Conservation (phyloP, 2,329 filamentous ascomycete species). For the Zymoseptoria tritici region DNA sequence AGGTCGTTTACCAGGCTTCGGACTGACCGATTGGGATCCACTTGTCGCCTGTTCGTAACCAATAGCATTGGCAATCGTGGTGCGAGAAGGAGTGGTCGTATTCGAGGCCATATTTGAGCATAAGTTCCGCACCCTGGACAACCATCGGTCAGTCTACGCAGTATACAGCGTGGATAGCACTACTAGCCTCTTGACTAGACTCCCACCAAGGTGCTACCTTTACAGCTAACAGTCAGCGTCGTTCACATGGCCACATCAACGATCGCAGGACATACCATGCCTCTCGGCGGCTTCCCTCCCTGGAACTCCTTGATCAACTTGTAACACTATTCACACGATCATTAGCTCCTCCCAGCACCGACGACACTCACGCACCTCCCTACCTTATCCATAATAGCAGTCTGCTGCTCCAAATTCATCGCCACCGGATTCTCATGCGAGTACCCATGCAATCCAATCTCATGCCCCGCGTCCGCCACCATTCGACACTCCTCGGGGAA, state of each 20-base stretch:
- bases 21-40: slow-evolving; percentile 53
- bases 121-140: slow-evolving; percentile 48
- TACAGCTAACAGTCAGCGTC: too few relatives aligned
- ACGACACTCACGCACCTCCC: too few relatives aligned
- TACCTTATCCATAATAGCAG: slow-evolving; percentile 61
- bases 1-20: not conserved
- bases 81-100: slow-evolving; percentile 63
- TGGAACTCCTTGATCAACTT: slow-evolving; percentile 62
- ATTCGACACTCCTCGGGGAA: slow-evolving; percentile 59
- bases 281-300: slow-evolving; percentile 61
- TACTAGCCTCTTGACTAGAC: too few relatives aligned
- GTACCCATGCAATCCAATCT: slow-evolving; percentile 65
- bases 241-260: too few relatives aligned
- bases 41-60: slow-evolving; percentile 53
- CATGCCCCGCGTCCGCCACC: slow-evolving; percentile 57
- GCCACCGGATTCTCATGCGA: slow-evolving; percentile 65
- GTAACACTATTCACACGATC: slow-evolving; percentile 43
- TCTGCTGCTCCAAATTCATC: slow-evolving; percentile 69
- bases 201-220: too few relatives aligned
- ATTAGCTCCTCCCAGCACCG: too few relatives aligned
- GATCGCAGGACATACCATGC: slow-evolving; percentile 40
- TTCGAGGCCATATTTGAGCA: slow-evolving; percentile 60
- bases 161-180: too few relatives aligned
- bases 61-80: slow-evolving; percentile 59
- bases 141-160: too few relatives aligned